A percentile compares a stretch with the other conserved stretches of the same genome.
These are phyloP conservation scores for Poterioochromonas sp. DNA, from an alignment of 352 stramenopile species.

Conservation along the genomic window DNA sequence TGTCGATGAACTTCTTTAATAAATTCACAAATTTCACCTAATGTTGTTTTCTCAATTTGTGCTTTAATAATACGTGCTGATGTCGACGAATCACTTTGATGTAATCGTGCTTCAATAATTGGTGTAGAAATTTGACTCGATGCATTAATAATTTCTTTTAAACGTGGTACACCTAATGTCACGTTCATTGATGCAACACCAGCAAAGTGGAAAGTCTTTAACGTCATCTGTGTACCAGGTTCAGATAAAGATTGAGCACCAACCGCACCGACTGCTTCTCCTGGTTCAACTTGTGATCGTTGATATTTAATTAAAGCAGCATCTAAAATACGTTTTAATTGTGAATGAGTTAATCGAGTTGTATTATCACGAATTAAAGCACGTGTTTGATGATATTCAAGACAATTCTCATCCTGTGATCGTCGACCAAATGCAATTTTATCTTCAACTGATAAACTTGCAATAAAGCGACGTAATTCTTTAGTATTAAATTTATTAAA, in stretches of 20 bases:
- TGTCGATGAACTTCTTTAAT: constrained; percentile 95
- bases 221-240: constrained; percentile 84
- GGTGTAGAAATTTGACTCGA: constrained; percentile 96
- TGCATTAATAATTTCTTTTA: constrained; percentile 82
- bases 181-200: constrained; percentile 99
- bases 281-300: constrained; percentile 56
- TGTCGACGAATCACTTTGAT: constrained; percentile 89
- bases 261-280: constrained; percentile 91
- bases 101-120: constrained; percentile 95
- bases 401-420: neutral
- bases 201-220: constrained; percentile 99
- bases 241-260: constrained; percentile 94
- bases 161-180: constrained; percentile 94
- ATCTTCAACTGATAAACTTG: neutral
- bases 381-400: neutral
- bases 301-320: constrained; percentile 59
- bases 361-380: neutral
- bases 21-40: constrained; percentile 71
- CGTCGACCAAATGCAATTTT: neutral
- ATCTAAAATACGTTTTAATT: constrained; percentile 46
- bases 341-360: neutral
- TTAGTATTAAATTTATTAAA: neutral
- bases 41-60: constrained; percentile 95
- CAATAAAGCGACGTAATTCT: neutral
- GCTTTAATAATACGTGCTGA: constrained; percentile 95